Percentiles rank a stretch among this genome's conserved stretches.
Conservation (phyloP, 495 filamentous ascomycete species). For the Tirmania nivea region DNA sequence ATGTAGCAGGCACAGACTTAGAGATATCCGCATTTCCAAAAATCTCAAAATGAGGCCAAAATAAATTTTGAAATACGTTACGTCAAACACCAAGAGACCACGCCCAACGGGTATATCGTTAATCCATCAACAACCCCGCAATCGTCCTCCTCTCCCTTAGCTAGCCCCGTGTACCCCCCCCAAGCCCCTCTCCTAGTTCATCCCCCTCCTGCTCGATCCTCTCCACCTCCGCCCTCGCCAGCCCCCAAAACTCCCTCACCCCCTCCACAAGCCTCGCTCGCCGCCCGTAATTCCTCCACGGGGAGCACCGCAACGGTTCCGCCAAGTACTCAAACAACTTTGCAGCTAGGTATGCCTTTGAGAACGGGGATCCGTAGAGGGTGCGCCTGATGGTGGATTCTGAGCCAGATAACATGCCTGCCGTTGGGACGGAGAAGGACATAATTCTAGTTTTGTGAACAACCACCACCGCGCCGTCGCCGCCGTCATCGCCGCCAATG, state of each 20-base stretch:
- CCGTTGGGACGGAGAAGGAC: conserved; percentile 57
- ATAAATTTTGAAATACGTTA: background rate
- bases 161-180: conserved; percentile 2
- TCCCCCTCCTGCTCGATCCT: conserved; percentile 34
- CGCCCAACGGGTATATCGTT: too few relatives aligned
- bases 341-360: conserved; percentile 24
- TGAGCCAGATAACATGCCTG: conserved; percentile 87
- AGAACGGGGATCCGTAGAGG: conserved; percentile 34
- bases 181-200: conserved; percentile 32
- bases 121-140: background rate
- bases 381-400: conserved; percentile 43
- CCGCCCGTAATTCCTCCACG: conserved; percentile 38
- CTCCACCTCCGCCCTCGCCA: conserved; percentile 56
- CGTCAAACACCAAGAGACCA: background rate
- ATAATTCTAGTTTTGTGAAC: conserved; percentile 38
- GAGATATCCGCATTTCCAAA: background rate
- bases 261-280: conserved; percentile 42
- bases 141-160: background rate
- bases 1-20: too few relatives aligned
- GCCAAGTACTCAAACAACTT: conserved; percentile 53
- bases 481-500: conserved; percentile 30
- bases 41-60: background rate
- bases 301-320: conserved; percentile 50
- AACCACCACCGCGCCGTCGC: conserved; percentile 38
- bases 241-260: conserved; percentile 35